Conservation (phyloP, 345 rosid species). For the Rhodomyrtus tomentosa region DNA sequence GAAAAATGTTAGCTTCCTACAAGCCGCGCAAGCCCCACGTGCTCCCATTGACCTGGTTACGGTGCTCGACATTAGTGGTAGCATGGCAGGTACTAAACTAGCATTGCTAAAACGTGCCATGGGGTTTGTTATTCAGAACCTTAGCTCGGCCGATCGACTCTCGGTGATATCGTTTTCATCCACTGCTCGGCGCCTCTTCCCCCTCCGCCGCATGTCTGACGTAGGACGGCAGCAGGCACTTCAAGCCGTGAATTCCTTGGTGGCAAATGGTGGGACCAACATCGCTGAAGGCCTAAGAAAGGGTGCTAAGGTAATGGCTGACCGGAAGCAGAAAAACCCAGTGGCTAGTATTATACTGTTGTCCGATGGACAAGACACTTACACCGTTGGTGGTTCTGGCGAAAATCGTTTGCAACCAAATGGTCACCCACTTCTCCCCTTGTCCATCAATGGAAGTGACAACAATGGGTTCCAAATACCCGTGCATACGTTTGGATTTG, state of each 20-base stretch:
- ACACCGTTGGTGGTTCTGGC: conserved; percentile 31
- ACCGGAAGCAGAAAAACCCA: conserved; percentile 70
- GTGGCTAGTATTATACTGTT: conserved; percentile 80
- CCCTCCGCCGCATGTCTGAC: conserved; percentile 71
- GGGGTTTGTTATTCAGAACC: conserved; percentile 98
- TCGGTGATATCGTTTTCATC: conserved; percentile 98
- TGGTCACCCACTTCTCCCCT: conserved; percentile 54
- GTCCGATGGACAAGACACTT: conserved; percentile 92
- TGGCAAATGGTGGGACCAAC: conserved; percentile 94
- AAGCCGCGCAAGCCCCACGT: conserved; percentile 38
- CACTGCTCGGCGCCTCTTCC: conserved; percentile 80
- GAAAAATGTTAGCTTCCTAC: conserved; percentile 10
- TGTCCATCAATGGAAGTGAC: conserved; percentile 40
- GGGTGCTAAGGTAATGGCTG: conserved; percentile 88
- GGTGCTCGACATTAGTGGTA: conserved; percentile 90
- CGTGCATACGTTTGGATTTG: conserved; percentile 90
- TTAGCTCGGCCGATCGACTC: conserved; percentile 78
- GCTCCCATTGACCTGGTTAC: conserved; percentile 86
- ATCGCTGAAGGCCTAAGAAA: conserved; percentile 91
- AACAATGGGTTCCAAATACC: conserved; percentile 61
- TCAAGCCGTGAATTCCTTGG: conserved; percentile 79
- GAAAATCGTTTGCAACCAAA: conserved; percentile 37
- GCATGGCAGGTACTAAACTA: conserved; percentile 98
- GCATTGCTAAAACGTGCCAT: conserved; percentile 93
- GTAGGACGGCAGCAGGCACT: conserved; percentile 71